Conservation (phyloP, 2,329 filamentous ascomycete species). For the Penicillium sp. region DNA sequence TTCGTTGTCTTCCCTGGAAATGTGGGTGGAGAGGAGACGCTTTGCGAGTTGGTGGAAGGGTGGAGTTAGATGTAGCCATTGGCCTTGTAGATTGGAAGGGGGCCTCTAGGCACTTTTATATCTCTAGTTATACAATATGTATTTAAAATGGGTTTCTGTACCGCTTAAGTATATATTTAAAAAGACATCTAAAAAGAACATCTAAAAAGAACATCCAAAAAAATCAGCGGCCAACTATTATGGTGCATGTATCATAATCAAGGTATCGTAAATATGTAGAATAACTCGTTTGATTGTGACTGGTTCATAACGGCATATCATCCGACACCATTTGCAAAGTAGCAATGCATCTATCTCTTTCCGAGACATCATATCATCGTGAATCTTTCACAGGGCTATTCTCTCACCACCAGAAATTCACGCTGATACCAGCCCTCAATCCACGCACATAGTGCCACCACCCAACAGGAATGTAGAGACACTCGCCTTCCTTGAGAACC, state of each 20-base stretch:
- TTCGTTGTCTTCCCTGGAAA: slow-evolving; percentile 62
- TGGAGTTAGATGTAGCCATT: slow-evolving; percentile 35
- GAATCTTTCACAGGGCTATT: neutral
- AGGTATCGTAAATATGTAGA: neutral
- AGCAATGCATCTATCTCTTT: neutral
- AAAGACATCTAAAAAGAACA: neutral
- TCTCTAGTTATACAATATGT: too few relatives aligned
- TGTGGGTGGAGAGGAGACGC: slow-evolving; percentile 52
- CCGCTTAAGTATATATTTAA: neutral
- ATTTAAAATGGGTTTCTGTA: neutral
- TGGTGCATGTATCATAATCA: neutral
- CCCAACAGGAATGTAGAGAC: slow-evolving; percentile 83
- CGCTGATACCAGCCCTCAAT: slow-evolving; percentile 82
- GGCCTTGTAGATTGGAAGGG: too few relatives aligned
- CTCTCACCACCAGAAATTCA: slow-evolving; percentile 85
- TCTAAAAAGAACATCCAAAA: neutral
- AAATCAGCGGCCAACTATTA: neutral
- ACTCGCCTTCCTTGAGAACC: slow-evolving; percentile 77
- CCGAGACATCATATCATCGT: neutral
- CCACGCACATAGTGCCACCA: slow-evolving; percentile 99
- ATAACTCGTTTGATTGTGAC: neutral
- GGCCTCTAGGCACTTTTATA: too few relatives aligned
- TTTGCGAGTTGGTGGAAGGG: slow-evolving; percentile 48
- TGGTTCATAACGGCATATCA: neutral
- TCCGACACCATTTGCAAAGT: neutral